Evolutionary conservation across 2,329 filamentous ascomycete species (phyloP).

Genomic region (Hortaea sp.): DNA sequence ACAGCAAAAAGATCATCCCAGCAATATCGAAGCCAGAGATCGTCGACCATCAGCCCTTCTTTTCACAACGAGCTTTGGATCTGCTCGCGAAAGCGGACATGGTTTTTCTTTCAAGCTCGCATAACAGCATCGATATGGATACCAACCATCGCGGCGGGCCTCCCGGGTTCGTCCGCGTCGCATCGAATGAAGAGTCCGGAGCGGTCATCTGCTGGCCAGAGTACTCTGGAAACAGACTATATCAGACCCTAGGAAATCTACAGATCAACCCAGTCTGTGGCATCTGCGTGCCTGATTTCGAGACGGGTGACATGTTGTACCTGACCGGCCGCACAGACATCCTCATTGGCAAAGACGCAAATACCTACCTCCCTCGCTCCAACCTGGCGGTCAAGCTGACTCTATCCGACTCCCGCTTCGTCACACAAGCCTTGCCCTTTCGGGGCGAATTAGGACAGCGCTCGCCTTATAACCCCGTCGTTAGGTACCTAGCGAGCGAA

Average conservation of each 20-base stretch:
- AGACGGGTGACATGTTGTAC: conserved; percentile 63
- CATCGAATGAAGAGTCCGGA: conserved; percentile 41
- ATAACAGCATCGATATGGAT: conserved; percentile 60
- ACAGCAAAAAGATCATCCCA: conserved; percentile 55
- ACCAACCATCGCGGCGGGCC: conserved; percentile 72
- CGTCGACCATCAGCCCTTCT: conserved; percentile 35
- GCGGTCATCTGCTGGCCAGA: conserved; percentile 64
- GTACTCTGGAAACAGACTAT: conserved; percentile 74
- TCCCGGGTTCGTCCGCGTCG: conserved; percentile 61
- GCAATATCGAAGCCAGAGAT: conserved; percentile 45
- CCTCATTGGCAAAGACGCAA: conserved; percentile 54
- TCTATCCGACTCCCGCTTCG: conserved; percentile 51
- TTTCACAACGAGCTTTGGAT: conserved; percentile 46
- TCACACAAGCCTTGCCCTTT: conserved; percentile 58
- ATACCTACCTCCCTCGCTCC: conserved; percentile 53
- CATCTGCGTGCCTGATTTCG: conserved; percentile 63
- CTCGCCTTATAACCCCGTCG: conserved; percentile 70
- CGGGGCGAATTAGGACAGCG: conserved; percentile 48
- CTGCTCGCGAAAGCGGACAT: conserved; percentile 58
- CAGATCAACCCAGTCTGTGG: conserved; percentile 56
- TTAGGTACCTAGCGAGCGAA: conserved; percentile 56
- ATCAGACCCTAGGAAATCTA: conserved; percentile 75
- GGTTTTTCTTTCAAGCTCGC: conserved; percentile 65
- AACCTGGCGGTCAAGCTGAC: conserved; percentile 64
- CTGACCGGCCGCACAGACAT: conserved; percentile 59